Percentiles rank a stretch among this genome's conserved stretches.
Conservation (phyloP, 192 early-diverging fungal genomes). For the Coemansia sp. region DNA sequence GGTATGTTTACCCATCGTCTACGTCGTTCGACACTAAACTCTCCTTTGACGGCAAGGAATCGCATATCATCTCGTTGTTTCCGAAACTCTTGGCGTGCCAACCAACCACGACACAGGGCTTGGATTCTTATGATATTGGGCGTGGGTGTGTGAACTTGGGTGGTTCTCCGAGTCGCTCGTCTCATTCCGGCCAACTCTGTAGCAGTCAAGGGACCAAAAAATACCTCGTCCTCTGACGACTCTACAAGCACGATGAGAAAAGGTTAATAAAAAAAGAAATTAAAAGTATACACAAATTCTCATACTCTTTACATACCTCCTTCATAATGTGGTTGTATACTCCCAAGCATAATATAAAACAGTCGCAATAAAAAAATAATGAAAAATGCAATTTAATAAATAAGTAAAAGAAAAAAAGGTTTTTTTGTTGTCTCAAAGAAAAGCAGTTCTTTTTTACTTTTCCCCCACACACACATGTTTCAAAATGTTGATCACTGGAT, state of each 20-base stretch:
- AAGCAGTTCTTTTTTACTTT: neutral
- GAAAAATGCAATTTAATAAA: neutral
- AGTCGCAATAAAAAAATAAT: neutral
- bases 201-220: conserved; percentile 42
- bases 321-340: neutral
- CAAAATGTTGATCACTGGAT: neutral
- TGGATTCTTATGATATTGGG: conserved; percentile 9
- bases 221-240: conserved; percentile 40
- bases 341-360: conserved; percentile 6
- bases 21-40: conserved; percentile 41
- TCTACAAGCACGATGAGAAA: neutral
- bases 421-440: neutral
- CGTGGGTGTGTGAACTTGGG: neutral
- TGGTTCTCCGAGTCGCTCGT: neutral
- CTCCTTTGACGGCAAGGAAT: conserved; percentile 28
- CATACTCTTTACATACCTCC: neutral
- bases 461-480: neutral
- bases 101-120: conserved; percentile 17
- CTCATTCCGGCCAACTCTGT: conserved; percentile 20
- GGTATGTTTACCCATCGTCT: conserved; percentile 1
- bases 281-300: neutral
- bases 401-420: neutral
- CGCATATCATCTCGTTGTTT: conserved; percentile 28
- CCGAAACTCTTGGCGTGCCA: conserved; percentile 17
- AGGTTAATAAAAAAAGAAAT: neutral